Conservation (phyloP, 768 basidiomycete species). For the Mycena alexandri region DNA sequence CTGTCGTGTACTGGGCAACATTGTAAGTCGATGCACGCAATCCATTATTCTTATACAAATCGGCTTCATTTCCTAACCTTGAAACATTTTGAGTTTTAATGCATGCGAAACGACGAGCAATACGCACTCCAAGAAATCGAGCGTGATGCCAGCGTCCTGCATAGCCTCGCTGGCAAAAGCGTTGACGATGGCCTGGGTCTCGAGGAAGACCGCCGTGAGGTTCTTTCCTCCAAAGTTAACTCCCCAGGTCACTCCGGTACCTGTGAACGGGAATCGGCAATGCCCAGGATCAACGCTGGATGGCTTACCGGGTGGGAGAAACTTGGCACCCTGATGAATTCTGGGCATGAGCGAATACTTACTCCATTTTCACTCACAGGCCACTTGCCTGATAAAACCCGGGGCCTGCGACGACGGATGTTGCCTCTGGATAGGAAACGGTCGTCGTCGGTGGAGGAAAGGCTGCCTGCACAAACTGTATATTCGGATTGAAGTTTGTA, state of each 20-base stretch:
- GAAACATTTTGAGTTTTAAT: background rate
- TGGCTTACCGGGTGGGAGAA: slow-evolving; percentile 61
- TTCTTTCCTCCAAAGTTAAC: slow-evolving; percentile 72
- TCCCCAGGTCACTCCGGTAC: slow-evolving; percentile 75
- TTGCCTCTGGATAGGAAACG: slow-evolving; percentile 77
- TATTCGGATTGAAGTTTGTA: slow-evolving; percentile 64
- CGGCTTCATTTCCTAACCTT: slow-evolving; percentile 69
- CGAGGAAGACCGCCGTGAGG: slow-evolving; percentile 61
- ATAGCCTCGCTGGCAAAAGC: slow-evolving; percentile 61
- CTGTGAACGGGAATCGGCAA: slow-evolving; percentile 44
- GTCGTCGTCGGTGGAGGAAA: slow-evolving; percentile 64
- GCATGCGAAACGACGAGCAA: background rate
- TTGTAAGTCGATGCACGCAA: slow-evolving; percentile 55
- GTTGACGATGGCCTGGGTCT: slow-evolving; percentile 60
- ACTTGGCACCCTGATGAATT: slow-evolving; percentile 53
- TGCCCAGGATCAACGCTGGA: background rate
- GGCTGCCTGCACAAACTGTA: slow-evolving; percentile 60
- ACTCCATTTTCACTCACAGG: background rate
- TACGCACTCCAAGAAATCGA: slow-evolving; percentile 65
- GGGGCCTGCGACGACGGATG: slow-evolving; percentile 68
- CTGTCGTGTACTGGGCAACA: slow-evolving; percentile 58
- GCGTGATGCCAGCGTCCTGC: slow-evolving; percentile 54
- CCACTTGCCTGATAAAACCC: slow-evolving; percentile 57
- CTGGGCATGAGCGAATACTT: background rate
- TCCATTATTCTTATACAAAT: slow-evolving; percentile 64